Evolutionary conservation across 2,329 filamentous ascomycete genomes (phyloP).

Genomic region (Apiospora arundinis): DNA sequence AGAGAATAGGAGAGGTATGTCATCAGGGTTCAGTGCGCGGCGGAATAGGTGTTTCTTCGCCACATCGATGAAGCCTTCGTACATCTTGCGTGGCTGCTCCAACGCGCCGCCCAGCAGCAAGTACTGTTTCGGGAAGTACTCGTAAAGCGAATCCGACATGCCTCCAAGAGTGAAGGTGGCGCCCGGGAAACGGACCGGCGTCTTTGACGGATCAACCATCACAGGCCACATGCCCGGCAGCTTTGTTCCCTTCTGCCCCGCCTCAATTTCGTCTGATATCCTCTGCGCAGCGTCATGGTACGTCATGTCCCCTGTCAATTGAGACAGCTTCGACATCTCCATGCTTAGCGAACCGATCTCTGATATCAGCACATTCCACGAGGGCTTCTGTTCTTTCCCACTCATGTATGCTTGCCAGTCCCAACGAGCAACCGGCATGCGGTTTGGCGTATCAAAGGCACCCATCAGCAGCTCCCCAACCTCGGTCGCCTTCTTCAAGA

Average conservation of each 20-base stretch:
- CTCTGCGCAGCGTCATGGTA: slow-evolving; percentile 41
- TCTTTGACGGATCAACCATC: slow-evolving; percentile 59
- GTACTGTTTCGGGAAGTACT: slow-evolving; percentile 58
- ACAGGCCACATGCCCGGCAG: slow-evolving; percentile 70
- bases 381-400: slow-evolving; percentile 32
- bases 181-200: slow-evolving; percentile 58
- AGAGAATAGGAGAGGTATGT: slow-evolving; percentile 66
- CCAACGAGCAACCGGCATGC: slow-evolving; percentile 40
- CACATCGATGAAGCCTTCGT: slow-evolving; percentile 64
- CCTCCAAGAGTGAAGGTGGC: slow-evolving; percentile 43
- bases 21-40: slow-evolving; percentile 64
- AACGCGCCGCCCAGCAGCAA: slow-evolving; percentile 64
- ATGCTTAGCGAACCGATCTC: slow-evolving; percentile 41
- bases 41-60: slow-evolving; percentile 67
- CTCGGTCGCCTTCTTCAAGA: slow-evolving; percentile 48
- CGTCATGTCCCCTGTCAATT: slow-evolving; percentile 39
- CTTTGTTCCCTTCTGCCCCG: slow-evolving; percentile 41
- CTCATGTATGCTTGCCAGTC: slow-evolving; percentile 31
- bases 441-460: slow-evolving; percentile 41
- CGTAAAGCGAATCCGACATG: slow-evolving; percentile 51
- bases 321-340: slow-evolving; percentile 42
- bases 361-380: slow-evolving; percentile 33
- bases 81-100: slow-evolving; percentile 65
- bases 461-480: slow-evolving; percentile 46
- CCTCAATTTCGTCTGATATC: slow-evolving; percentile 35